Conservation (phyloP, 2,329 filamentous ascomycete species). For the Amauroascus niger region DNA sequence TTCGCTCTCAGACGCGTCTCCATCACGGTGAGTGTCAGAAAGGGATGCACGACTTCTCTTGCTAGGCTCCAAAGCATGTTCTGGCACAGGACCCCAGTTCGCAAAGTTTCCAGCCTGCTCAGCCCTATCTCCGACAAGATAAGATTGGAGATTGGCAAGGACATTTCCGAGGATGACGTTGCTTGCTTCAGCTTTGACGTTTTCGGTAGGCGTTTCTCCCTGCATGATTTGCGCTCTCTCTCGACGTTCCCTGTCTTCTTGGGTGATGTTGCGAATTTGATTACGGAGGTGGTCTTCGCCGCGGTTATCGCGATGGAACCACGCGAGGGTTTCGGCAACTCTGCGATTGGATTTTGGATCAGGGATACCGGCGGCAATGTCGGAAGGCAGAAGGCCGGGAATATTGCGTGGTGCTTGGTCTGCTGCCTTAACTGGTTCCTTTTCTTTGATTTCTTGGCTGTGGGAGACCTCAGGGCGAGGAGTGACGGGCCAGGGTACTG, state of each 20-base stretch:
- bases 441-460: not conserved
- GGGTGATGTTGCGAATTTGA: constrained; percentile 9
- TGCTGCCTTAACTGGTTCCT: not conserved
- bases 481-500: constrained; percentile 5
- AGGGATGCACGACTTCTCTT: constrained; percentile 9
- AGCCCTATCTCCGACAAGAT: constrained; percentile 5
- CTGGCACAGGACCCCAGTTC: constrained; percentile 13
- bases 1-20: too few relatives aligned
- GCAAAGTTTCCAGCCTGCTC: constrained; percentile 14
- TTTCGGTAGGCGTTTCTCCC: not conserved
- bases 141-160: constrained; percentile 15
- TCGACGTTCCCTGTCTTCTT: constrained; percentile 5
- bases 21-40: constrained; percentile 12
- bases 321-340: constrained; percentile 13
- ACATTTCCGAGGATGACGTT: constrained; percentile 12
- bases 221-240: not conserved
- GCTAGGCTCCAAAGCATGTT: constrained; percentile 7
- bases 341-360: not conserved
- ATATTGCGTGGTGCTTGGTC: not conserved
- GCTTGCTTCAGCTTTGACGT: constrained; percentile 9
- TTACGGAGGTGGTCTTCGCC: constrained; percentile 10
- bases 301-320: constrained; percentile 14
- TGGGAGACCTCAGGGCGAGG: not conserved
- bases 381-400: not conserved
- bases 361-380: not conserved